Evolutionary conservation across 495 filamentous ascomycete genomes (phyloP).

Genomic region (Pyrenopolyporus hunteri): DNA sequence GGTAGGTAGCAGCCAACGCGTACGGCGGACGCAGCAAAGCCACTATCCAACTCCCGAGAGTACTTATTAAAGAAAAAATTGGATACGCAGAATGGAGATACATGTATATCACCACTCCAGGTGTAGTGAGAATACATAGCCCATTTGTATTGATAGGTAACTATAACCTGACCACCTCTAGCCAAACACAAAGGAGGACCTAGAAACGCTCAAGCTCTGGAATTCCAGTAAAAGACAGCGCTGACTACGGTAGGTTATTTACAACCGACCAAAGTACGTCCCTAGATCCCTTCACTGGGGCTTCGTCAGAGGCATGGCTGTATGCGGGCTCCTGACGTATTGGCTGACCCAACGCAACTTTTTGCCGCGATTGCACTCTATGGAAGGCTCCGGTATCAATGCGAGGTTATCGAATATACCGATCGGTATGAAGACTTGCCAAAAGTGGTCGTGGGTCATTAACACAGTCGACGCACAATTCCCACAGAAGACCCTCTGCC

Average conservation of each 20-base stretch:
- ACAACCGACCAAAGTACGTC: too few relatives aligned
- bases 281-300: too few relatives aligned
- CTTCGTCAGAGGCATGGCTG: too few relatives aligned
- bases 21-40: constrained; percentile 7
- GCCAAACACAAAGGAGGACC: not conserved
- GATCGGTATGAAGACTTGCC: too few relatives aligned
- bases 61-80: not conserved
- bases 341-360: too few relatives aligned
- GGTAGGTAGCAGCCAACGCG: not conserved
- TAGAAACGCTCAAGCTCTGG: not conserved
- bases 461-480: too few relatives aligned
- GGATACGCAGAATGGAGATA: not conserved
- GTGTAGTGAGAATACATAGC: constrained; percentile 3
- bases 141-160: constrained; percentile 4
- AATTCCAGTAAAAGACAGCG: not conserved
- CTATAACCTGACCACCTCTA: not conserved
- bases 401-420: too few relatives aligned
- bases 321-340: too few relatives aligned
- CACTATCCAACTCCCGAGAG: not conserved
- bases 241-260: not conserved
- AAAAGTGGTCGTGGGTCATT: too few relatives aligned
- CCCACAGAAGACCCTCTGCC: too few relatives aligned
- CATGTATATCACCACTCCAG: constrained; percentile 14
- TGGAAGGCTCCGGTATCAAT: too few relatives aligned
- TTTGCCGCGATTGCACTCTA: too few relatives aligned